phyloP scores from a whole-genome alignment of 2,329 filamentous ascomycete genomes.

The Phaeosphaeriaceae sp. region DNA sequence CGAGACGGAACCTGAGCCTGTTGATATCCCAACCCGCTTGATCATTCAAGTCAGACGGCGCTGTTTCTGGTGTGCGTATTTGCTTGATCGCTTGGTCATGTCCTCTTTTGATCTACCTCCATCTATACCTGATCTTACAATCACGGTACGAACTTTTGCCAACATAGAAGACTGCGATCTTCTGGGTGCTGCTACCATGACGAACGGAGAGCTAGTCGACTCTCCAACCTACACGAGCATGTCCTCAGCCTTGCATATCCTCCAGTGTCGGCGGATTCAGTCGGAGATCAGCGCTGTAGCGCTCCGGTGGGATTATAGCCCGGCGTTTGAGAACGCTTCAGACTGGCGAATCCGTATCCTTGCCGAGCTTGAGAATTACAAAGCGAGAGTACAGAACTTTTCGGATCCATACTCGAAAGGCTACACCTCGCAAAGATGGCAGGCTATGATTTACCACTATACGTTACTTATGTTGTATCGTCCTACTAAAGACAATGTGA shows the following conservation, averaged over 20 bases:
- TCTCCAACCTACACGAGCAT: constrained; percentile 18
- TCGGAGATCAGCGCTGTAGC: constrained; percentile 24
- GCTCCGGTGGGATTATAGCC: constrained; percentile 20
- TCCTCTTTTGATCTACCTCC: constrained; percentile 24
- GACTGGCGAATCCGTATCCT: constrained; percentile 27
- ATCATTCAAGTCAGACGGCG: constrained; percentile 21
- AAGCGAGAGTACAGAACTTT: constrained; percentile 19
- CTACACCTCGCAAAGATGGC: constrained; percentile 26
- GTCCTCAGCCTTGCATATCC: constrained; percentile 24
- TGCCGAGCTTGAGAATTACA: constrained; percentile 22
- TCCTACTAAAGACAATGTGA: constrained; percentile 20
- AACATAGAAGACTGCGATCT: constrained; percentile 25
- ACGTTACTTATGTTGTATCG: constrained; percentile 25
- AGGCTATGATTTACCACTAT: constrained; percentile 30
- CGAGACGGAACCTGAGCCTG: constrained; percentile 17
- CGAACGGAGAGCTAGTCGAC: constrained; percentile 14
- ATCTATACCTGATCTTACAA: constrained; percentile 22
- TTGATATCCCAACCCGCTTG: constrained; percentile 5
- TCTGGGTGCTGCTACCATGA: constrained; percentile 11
- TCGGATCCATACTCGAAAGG: constrained; percentile 26
- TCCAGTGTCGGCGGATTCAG: constrained; percentile 26
- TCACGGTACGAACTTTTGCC: constrained; percentile 20
- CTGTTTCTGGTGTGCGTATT: constrained; percentile 28
- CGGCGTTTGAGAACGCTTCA: constrained; percentile 16
- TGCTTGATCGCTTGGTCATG: constrained; percentile 25